Conservation (phyloP, 495 filamentous ascomycete species). For the Sabuloglossum arenarium region DNA sequence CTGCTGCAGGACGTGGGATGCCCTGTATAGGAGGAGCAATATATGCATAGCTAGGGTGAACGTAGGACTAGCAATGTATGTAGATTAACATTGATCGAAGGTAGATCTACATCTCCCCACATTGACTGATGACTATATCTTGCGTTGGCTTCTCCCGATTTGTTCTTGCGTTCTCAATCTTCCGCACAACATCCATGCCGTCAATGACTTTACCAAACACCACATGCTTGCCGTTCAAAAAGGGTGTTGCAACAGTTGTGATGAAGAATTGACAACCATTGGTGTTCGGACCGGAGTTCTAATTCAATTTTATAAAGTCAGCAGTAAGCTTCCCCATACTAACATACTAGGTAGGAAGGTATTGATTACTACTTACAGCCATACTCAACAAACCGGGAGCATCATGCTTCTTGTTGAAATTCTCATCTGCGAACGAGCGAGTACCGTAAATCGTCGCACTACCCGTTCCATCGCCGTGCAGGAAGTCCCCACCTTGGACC, state of each 20-base stretch:
- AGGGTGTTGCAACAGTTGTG: constrained; percentile 65
- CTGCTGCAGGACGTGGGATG: not conserved
- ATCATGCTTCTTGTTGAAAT: constrained; percentile 64
- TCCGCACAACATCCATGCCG: constrained; percentile 72
- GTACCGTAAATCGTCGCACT: constrained; percentile 72
- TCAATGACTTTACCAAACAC: constrained; percentile 85
- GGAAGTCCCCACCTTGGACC: constrained; percentile 91
- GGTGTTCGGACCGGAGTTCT: constrained; percentile 85
- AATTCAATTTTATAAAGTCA: constrained; percentile 1
- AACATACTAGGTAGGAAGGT: not conserved
- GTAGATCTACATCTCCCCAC: constrained; percentile 56
- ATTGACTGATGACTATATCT: constrained; percentile 70
- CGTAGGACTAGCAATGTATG: no score
- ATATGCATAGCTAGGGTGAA: no score
- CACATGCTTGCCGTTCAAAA: constrained; percentile 87
- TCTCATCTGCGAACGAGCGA: constrained; percentile 76
- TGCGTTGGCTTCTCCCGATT: constrained; percentile 59
- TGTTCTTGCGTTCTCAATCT: constrained; percentile 78
- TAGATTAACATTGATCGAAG: not conserved
- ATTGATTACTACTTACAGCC: constrained; percentile 42
- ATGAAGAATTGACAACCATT: constrained; percentile 98
- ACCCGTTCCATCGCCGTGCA: constrained; percentile 84
- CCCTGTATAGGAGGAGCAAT: not conserved
- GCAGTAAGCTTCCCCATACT: not conserved
- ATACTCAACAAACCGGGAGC: constrained; percentile 66